phyloP scores from a whole-genome alignment of 345 rosid species.

The Euphorbia pulcherrima region DNA sequence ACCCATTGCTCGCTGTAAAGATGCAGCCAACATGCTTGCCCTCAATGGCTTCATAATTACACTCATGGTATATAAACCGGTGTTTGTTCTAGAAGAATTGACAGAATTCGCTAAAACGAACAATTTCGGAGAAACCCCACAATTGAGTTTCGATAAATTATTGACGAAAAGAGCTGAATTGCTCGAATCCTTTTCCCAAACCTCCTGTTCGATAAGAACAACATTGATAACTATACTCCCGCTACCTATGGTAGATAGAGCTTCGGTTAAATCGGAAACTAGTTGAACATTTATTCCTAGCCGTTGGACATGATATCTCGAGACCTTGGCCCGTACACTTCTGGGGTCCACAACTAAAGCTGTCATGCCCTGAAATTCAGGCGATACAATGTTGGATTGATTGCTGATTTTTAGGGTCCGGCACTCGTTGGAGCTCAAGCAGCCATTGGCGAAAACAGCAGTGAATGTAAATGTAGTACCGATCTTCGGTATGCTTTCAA shows the following conservation, averaged over 20 bases:
- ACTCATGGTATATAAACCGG: constrained; percentile 32
- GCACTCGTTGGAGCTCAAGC: constrained; percentile 38
- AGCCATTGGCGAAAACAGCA: constrained; percentile 59
- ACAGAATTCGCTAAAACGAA: constrained; percentile 59
- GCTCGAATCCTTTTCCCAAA: constrained; percentile 60
- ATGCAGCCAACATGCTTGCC: constrained; percentile 77
- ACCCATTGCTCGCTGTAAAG: constrained; percentile 72
- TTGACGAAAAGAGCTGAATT: constrained; percentile 39
- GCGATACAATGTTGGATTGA: constrained; percentile 31
- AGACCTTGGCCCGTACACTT: constrained; percentile 64
- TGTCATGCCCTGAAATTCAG: constrained; percentile 65
- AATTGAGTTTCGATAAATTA: constrained; percentile 33
- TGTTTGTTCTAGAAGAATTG: constrained; percentile 30
- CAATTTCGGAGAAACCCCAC: constrained; percentile 39
- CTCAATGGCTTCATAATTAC: constrained; percentile 79
- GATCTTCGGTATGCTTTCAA: constrained; percentile 63
- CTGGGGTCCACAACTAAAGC: constrained; percentile 77
- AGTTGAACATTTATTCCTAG: constrained; percentile 65
- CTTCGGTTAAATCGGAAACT: constrained; percentile 48
- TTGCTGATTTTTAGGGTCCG: constrained; percentile 42
- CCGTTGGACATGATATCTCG: constrained; percentile 76
- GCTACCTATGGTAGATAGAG: constrained; percentile 33
- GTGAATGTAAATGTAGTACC: constrained; percentile 95
- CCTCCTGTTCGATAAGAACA: constrained; percentile 77
- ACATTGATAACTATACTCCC: constrained; percentile 37